These are phyloP conservation scores for Fulvia fulva DNA, from an alignment of 2,329 filamentous ascomycete genomes.

Conservation along the genomic window DNA sequence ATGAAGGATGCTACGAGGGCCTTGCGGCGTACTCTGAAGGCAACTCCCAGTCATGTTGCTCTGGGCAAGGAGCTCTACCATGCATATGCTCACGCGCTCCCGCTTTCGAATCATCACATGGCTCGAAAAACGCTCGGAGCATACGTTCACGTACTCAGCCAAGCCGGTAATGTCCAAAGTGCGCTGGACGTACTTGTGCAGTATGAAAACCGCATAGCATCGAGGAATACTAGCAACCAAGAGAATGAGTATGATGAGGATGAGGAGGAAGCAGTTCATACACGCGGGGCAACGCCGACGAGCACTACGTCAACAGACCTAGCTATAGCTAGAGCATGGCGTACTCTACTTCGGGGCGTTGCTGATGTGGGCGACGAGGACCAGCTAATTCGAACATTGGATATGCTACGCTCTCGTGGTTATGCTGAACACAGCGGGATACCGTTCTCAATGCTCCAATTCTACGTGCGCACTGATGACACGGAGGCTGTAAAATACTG, in stretches of 20 bases:
- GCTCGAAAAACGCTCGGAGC: not conserved
- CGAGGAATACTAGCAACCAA: not conserved
- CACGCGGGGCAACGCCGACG: not conserved
- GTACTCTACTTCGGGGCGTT: conserved; percentile 50
- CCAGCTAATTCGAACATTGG: conserved; percentile 55
- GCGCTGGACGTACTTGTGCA: not conserved
- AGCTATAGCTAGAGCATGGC: not conserved
- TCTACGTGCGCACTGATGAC: conserved; percentile 58
- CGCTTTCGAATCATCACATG: not conserved
- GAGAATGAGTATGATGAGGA: not conserved
- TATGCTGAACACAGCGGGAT: not conserved
- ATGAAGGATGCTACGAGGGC: not conserved
- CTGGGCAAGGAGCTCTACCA: conserved; percentile 39
- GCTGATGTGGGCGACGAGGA: conserved; percentile 56
- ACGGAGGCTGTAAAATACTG: conserved; percentile 62
- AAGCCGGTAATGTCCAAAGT: not conserved
- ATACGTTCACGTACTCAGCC: not conserved
- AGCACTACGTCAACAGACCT: no score
- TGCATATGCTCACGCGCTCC: no score
- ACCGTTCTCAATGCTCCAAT: conserved; percentile 38
- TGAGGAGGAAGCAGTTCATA: not conserved
- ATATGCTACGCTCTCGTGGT: conserved; percentile 45
- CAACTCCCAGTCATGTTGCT: conserved; percentile 29
- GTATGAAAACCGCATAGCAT: not conserved
- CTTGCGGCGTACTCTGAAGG: not conserved